A percentile compares a stretch with the other conserved stretches of the same genome.
Conservation (phyloP, 352 stramenopile genomes). For the Globisporangium perplexum region DNA sequence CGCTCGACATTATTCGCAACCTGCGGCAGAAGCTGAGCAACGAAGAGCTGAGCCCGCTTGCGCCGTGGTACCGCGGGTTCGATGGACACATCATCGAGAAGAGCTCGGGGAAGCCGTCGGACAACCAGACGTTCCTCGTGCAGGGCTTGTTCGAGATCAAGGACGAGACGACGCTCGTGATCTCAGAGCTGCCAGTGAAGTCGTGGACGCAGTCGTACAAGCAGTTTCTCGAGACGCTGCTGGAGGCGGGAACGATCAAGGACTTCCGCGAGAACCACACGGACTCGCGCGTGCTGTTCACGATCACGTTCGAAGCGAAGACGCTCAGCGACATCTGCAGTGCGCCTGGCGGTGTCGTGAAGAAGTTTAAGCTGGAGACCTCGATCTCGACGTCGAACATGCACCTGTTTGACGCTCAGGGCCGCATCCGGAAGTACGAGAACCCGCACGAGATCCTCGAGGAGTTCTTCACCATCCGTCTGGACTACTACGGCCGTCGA, state of each 20-base stretch:
- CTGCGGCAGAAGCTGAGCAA: constrained; percentile 60
- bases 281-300: constrained; percentile 91
- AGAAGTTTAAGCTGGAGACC: constrained; percentile 95
- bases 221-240: constrained; percentile 88
- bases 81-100: constrained; percentile 85
- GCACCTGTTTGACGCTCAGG: constrained; percentile 92
- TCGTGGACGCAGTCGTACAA: constrained; percentile 98
- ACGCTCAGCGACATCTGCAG: constrained; percentile 63
- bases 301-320: constrained; percentile 73
- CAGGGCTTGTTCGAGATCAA: constrained; percentile 78
- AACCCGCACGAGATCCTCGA: constrained; percentile 91
- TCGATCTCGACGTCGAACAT: constrained; percentile 96
- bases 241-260: constrained; percentile 84
- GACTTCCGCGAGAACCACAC: constrained; percentile 93
- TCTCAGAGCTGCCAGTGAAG: constrained; percentile 96
- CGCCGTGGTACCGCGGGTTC: constrained; percentile 93
- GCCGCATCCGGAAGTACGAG: constrained; percentile 93
- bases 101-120: constrained; percentile 34
- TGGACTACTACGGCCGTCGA: constrained; percentile 92
- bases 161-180: constrained; percentile 88
- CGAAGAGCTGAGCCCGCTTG: constrained; percentile 50
- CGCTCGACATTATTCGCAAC: constrained; percentile 82
- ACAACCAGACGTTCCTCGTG: constrained; percentile 74
- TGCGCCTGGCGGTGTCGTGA: constrained; percentile 78
- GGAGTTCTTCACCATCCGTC: constrained; percentile 90